These are phyloP conservation scores for Cystobasidium onofrii DNA, from an alignment of 768 basidiomycete genomes.

Conservation along the genomic window DNA sequence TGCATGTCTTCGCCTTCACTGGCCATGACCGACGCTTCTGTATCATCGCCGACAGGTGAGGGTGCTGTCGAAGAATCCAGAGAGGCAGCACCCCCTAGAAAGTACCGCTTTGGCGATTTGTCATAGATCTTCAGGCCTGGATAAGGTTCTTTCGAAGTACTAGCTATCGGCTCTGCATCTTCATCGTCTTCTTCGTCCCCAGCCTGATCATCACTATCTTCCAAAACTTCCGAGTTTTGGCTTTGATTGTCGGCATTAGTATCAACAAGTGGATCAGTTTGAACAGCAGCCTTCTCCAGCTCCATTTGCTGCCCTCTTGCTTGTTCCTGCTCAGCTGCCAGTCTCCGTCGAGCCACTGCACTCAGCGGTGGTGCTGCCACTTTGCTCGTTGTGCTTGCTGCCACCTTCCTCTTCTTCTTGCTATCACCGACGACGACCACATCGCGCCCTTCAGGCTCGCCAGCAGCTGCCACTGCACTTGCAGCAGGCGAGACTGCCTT, in stretches of 20 bases:
- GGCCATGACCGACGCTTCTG: background rate
- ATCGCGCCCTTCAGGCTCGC: background rate
- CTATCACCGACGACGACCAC: background rate
- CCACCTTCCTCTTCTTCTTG: background rate
- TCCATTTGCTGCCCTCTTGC: background rate
- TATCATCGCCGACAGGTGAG: background rate
- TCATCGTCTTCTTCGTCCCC: constrained; percentile 6
- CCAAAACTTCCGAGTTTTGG: background rate
- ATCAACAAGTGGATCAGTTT: background rate
- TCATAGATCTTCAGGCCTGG: background rate
- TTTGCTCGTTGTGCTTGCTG: background rate
- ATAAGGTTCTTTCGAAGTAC: background rate
- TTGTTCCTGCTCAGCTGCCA: background rate
- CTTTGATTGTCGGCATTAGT: background rate
- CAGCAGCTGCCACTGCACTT: background rate
- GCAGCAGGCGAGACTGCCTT: background rate
- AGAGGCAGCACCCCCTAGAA: background rate
- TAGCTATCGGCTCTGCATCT: background rate
- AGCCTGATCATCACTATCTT: background rate
- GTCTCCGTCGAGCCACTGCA: background rate
- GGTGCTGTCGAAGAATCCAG: background rate
- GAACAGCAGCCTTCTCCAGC: background rate
- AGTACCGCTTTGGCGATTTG: constrained; percentile 7
- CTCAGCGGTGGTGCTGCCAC: constrained; percentile 5
- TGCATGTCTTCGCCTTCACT: background rate